A percentile compares a stretch with the other conserved stretches of the same genome.
Evolutionary conservation across 768 basidiomycete species (phyloP).

Genomic region (Suillus discolor): DNA sequence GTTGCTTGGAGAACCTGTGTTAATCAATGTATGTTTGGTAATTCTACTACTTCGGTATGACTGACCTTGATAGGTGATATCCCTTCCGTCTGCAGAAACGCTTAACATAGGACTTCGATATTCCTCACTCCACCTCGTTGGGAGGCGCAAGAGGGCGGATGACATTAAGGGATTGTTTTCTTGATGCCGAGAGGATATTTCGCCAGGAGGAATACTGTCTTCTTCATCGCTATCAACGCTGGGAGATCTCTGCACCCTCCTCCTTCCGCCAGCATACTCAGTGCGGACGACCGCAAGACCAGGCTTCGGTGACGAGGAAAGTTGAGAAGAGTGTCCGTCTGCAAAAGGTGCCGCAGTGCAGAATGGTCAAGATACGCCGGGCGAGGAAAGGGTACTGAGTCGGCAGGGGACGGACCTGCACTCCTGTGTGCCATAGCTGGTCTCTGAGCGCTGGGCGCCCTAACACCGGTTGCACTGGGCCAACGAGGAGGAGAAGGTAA

Average conservation of each 20-base stretch:
- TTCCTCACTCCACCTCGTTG: conserved; percentile 80
- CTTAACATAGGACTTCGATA: conserved; percentile 59
- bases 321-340: conserved; percentile 46
- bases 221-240: conserved; percentile 71
- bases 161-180: conserved; percentile 21
- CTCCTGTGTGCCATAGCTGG: conserved; percentile 33
- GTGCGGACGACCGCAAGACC: conserved; percentile 29
- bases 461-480: conserved; percentile 40
- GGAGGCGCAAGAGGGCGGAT: conserved; percentile 56
- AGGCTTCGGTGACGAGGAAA: conserved; percentile 41
- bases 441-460: conserved; percentile 24
- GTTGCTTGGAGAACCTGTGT: conserved; percentile 50
- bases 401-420: conserved; percentile 24
- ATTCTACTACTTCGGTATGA: conserved; percentile 9
- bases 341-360: conserved; percentile 68
- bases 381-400: conserved; percentile 51
- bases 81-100: conserved; percentile 71
- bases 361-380: conserved; percentile 81
- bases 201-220: conserved; percentile 53
- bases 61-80: conserved; percentile 71
- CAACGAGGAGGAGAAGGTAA: conserved; percentile 53
- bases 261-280: conserved; percentile 20
- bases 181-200: conserved; percentile 31
- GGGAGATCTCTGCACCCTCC: conserved; percentile 38
- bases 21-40: conserved; percentile 8